Evolutionary conservation across 331 rosid genomes (phyloP).

Genomic region (Acacia concinna): DNA sequence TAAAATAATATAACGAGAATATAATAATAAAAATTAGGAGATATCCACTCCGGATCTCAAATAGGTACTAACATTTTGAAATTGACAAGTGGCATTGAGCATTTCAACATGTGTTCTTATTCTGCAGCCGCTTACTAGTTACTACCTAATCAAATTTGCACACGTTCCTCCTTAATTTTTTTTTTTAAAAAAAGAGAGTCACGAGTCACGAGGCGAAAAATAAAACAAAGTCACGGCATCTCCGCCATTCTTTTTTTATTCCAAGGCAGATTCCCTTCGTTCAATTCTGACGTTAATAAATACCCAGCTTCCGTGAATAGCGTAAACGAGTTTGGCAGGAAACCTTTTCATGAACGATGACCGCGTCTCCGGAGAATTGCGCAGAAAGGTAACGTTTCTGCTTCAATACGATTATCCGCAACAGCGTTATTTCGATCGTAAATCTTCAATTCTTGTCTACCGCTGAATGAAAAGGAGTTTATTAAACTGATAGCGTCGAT

Average conservation of each 20-base stretch:
- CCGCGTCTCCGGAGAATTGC: constrained; percentile 47
- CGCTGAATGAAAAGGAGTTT: background rate
- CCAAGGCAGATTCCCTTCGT: constrained; percentile 33
- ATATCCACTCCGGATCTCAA: no score
- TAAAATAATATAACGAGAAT: no score
- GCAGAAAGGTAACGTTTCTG: constrained; percentile 47
- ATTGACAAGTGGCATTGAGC: no score
- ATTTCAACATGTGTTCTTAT: no score
- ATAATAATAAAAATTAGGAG: no score
- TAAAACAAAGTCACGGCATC: background rate
- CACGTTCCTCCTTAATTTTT: background rate
- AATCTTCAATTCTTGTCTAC: background rate
- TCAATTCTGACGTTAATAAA: background rate
- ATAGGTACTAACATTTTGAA: no score
- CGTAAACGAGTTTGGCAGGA: background rate
- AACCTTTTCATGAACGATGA: constrained; percentile 42
- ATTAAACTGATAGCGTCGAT: background rate
- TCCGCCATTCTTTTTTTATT: constrained; percentile 12
- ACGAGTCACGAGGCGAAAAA: no score
- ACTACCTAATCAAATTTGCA: no score
- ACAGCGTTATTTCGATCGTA: background rate
- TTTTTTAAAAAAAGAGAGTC: background rate
- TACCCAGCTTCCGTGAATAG: background rate
- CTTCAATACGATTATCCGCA: constrained; percentile 1
- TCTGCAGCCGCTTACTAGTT: no score